phyloP scores from a whole-genome alignment of 148 eudicot genomes.

The Gaultheria prostrata region DNA sequence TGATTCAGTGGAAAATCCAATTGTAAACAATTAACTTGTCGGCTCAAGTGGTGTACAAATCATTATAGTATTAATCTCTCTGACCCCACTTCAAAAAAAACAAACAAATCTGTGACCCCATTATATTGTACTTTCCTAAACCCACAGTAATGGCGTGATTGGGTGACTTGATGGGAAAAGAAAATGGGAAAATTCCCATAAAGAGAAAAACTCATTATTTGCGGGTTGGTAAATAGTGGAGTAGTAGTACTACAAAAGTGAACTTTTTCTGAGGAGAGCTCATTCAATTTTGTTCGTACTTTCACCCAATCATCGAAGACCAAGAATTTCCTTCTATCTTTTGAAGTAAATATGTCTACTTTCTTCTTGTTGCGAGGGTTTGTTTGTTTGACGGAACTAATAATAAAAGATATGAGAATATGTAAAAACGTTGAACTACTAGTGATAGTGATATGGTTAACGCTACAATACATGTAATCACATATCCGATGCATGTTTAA shows the following conservation, averaged over 20 bases:
- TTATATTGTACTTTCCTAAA: not conserved
- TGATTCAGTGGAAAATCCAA: not conserved
- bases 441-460: too few species aligned
- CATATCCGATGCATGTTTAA: too few species aligned
- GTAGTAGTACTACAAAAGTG: too few species aligned
- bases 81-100: not conserved
- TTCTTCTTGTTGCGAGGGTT: too few species aligned
- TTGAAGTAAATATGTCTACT: not conserved
- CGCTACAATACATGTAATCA: too few species aligned
- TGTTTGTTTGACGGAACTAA: not conserved
- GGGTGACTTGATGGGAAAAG: not conserved
- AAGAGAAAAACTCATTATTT: too few species aligned
- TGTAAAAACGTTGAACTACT: too few species aligned
- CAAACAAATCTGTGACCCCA: not conserved
- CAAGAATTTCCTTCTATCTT: too few species aligned
- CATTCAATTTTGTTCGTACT: too few species aligned
- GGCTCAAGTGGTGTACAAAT: conserved; percentile 3
- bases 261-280: too few species aligned
- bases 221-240: not conserved
- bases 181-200: too few species aligned
- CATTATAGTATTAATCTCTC: not conserved
- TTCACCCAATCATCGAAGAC: too few species aligned
- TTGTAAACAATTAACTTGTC: not conserved
- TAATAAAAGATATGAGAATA: not conserved
- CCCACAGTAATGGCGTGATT: not conserved